Base-by-base conservation (phyloP, 192 early-diverging fungal genomes). In the Chytriomyces sp. region DNA sequence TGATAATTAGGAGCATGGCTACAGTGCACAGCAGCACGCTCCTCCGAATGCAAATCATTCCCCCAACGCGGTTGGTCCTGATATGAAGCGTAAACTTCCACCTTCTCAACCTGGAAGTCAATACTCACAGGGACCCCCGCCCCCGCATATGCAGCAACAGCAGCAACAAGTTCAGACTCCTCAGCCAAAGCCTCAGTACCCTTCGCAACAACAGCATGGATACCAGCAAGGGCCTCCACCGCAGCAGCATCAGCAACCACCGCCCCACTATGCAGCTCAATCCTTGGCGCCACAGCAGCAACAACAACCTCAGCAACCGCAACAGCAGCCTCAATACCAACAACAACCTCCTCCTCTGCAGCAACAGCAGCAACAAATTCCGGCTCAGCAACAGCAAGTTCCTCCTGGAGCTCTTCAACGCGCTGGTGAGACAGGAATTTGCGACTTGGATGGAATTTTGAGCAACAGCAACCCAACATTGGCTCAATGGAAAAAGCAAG, bases 361-460 rank as follows among this genome's bases (percentile, higher is more conserved):
- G 45, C 62, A 46, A 26, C 53, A 57, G 20, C 53, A 57, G 20
- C 53, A 57, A 4, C 53, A 57, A 57, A 13, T n/a, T n/a, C 53
- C 13, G 20, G 16, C 13, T n/a, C 67, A 59, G 59, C 76, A 77
- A 67, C 76, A 69, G 23, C 53, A 57, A 35, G 35, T 35, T 35
- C 35, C 35, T 35, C 35, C 35, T 35, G 35, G 35, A 35, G 53
- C 26, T 7, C 10, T 23, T n/a, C 50, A 50, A 23, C 67, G 66
- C 28, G 43, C 10, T 44, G 53, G 20, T 23, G 65, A 77, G 24
- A 84, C 81, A 59, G 85, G 84, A 35, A 85, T 93, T 49, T 88
- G 89, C 43, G 93, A 94, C 70, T 85, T 95, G 72, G 93, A 95
- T 80, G 91, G 91, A 5, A 93, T 94, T 48, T 75, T 75, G 73